Evolutionary conservation across 169 alveolate species (phyloP), one percentile per base, ranked within the genome.

Genomic region (Plasmodium relictum): DNA sequence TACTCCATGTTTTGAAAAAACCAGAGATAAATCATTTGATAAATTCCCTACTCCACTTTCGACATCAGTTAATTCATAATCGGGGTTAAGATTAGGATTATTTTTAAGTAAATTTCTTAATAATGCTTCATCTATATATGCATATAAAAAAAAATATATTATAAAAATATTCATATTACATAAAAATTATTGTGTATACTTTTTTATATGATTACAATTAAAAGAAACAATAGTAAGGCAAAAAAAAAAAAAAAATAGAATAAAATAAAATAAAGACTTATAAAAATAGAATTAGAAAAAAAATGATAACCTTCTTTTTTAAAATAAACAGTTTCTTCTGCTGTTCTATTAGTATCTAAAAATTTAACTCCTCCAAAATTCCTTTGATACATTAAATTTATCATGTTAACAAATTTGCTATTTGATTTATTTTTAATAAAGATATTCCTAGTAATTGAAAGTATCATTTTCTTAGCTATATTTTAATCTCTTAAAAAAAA

Each of bases 71-170:
- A n/a, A 68, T 54, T 83, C 16, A 39, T 71, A 93, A 18, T 89
- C 88, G 0, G 95, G 95, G 58, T 93, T 89, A 54, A 76, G 68
- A 66, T 93, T 93, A 20, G 95, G 95, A 69, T 93, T 93, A 56
- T 89, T 87, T 59, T 91, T 92, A 48, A 93, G 86, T 85, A 93
- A 58, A 59, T 88, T 88, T 48, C 85, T 88, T 69, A 93, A 72
- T 58, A 93, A 70, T 20, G 93, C 91, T 74, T 93, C 94, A 74
- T 93, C 95, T 93, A 69, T 41, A 85, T n/a, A 26, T 4, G 44
- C 42, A 22, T 20, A 16, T n/a, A 61, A 39, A 65, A 26, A 63
- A 72, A 65, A 54, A 80, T 7, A 39, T 48, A 31, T 1, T 0
- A 54, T 52, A 56, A 31, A 2, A 3, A 31, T 31, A 65, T 31